Percentiles rank a stretch among this genome's conserved stretches.
These are phyloP conservation scores for Claviceps pazoutovae DNA, from an alignment of 2,329 filamentous ascomycete species.

Conservation along the genomic window DNA sequence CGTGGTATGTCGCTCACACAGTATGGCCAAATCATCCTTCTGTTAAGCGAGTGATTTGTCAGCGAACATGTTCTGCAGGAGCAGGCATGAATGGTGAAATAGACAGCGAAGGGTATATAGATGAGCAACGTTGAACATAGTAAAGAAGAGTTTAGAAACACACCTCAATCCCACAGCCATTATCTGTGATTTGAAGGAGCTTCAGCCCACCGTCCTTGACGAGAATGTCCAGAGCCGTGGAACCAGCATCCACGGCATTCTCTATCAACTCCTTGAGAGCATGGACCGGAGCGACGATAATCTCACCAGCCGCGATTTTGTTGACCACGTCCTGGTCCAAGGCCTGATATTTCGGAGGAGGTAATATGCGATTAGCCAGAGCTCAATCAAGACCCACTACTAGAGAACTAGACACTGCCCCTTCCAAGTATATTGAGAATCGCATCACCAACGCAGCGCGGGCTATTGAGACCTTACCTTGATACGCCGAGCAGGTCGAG, in stretches of 20 bases:
- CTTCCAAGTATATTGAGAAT: too few relatives aligned
- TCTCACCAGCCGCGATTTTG: slow-evolving; percentile 96
- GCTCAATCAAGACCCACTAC: neutral
- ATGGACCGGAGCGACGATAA: slow-evolving; percentile 93
- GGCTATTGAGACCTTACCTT: slow-evolving; percentile 20
- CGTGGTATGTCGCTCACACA: slow-evolving; percentile 93
- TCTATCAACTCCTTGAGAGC: slow-evolving; percentile 94
- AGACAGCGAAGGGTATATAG: neutral
- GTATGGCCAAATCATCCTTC: slow-evolving; percentile 81
- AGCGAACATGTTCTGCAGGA: neutral
- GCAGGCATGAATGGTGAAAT: neutral
- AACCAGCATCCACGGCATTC: slow-evolving; percentile 94
- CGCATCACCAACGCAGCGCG: neutral
- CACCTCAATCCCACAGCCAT: slow-evolving; percentile 89
- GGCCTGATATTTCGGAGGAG: slow-evolving; percentile 35
- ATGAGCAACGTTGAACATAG: neutral
- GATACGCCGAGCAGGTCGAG: slow-evolving; percentile 32
- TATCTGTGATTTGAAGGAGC: slow-evolving; percentile 91
- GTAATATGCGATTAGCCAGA: neutral
- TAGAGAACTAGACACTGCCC: too few relatives aligned
- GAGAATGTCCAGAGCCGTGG: slow-evolving; percentile 77
- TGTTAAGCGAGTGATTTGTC: slow-evolving; percentile 19
- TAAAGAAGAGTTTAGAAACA: slow-evolving; percentile 15
- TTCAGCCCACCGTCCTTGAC: slow-evolving; percentile 94
- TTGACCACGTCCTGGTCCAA: slow-evolving; percentile 89